Evolutionary conservation across 257 asterid genomes (phyloP).

Genomic region (Scutellaria minor): DNA sequence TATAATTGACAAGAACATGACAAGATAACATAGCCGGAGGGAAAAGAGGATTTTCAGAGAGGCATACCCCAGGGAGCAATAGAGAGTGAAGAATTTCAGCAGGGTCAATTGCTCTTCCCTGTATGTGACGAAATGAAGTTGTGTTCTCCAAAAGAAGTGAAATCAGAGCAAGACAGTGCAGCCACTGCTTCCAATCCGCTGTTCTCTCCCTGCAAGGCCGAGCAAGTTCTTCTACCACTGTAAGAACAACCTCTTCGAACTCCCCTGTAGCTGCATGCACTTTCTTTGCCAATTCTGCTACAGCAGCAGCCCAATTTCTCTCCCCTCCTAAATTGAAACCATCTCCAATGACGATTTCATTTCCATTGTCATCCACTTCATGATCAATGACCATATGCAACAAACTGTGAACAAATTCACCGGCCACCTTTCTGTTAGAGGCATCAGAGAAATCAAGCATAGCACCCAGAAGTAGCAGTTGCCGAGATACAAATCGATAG

Average conservation of each 20-base stretch:
- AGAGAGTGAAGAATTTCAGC: constrained; percentile 75
- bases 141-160: constrained; percentile 82
- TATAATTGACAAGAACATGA: neutral
- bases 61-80: constrained; percentile 91
- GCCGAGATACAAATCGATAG: constrained; percentile 83
- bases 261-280: constrained; percentile 85
- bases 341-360: constrained; percentile 77
- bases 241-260: constrained; percentile 76
- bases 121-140: constrained; percentile 71
- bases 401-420: constrained; percentile 74
- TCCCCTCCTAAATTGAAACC: constrained; percentile 96
- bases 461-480: constrained; percentile 81
- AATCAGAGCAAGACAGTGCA: constrained; percentile 84
- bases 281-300: constrained; percentile 73
- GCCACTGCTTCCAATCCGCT: constrained; percentile 86
- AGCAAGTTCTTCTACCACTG: constrained; percentile 83
- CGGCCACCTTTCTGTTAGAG: constrained; percentile 83
- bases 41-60: neutral
- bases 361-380: constrained; percentile 82
- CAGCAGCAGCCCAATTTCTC: constrained; percentile 92
- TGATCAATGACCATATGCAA: constrained; percentile 72
- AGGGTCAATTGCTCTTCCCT: constrained; percentile 75
- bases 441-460: constrained; percentile 91
- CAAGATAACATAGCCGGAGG: neutral
- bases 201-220: constrained; percentile 96